These are phyloP conservation scores for Entamoeba nuttalli DNA, from an alignment of 208 protist species.

Conservation along the genomic window DNA sequence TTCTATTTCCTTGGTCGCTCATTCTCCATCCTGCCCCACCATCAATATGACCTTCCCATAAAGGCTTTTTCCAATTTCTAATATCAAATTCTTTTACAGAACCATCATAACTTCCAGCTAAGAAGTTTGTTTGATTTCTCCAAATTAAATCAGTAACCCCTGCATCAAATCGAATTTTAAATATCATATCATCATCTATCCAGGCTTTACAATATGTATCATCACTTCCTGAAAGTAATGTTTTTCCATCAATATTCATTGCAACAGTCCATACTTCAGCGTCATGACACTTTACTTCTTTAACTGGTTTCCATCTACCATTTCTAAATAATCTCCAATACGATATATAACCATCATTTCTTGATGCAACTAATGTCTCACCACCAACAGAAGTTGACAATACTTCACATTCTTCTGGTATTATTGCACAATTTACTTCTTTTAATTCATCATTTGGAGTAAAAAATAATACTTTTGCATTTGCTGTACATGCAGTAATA, in stretches of 20 bases:
- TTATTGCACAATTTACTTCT: neutral
- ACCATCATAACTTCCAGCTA: neutral
- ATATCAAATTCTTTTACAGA: neutral
- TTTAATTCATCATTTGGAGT: neutral
- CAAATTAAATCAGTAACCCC: neutral
- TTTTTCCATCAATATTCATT: neutral
- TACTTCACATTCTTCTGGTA: neutral
- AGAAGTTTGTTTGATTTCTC: neutral
- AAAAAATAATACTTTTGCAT: neutral
- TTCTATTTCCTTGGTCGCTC: neutral
- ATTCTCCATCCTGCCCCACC: neutral
- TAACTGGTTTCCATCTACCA: neutral
- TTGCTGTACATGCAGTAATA: neutral
- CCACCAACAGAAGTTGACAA: neutral
- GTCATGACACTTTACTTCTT: neutral
- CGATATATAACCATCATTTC: neutral
- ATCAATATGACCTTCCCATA: neutral
- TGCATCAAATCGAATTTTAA: neutral
- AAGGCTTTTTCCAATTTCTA: neutral
- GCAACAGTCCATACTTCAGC: neutral
- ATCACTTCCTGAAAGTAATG: neutral
- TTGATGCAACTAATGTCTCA: neutral
- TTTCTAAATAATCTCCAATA: neutral
- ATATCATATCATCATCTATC: neutral
- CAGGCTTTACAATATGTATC: neutral